Evolutionary conservation across 805 yeast genomes (phyloP), one percentile per base, ranked within the genome.

Genomic region (Clavispora fructus): DNA sequence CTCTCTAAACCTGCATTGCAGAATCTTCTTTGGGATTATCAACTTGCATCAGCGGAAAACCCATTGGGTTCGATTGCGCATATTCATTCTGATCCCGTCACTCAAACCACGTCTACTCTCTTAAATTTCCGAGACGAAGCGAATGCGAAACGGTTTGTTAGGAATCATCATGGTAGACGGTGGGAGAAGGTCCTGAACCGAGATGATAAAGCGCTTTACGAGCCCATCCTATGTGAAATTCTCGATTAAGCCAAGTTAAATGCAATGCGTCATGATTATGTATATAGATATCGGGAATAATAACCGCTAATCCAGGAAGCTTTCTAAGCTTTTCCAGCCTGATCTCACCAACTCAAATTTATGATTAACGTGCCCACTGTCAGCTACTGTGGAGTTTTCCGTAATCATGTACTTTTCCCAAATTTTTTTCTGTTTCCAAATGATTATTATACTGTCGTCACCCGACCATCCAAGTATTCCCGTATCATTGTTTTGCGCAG

Each of bases 331-430:
- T 52, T 86, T 71, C 94, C 94, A 87, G 8, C 88, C 85, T 51
- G 81, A 87, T 42, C 87, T 68, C 1, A 81, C 73, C 14, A 87
- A 61, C 52, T 78, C 84, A 78, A 46, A 47, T 19, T 42, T 42
- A 11, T 19, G 35, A 6, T 16, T n/a, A 11, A 35, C 2, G 17
- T 26, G 13, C 14, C 38, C 27, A 9, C 29, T 17, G 12, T 38
- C 41, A 14, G 25, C 17, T 6, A 9, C 13, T 6, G 42, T 4
- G 23, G 30, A 28, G 11, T 41, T 32, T 54, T 83, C 89, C 12
- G 79, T 71, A 32, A 92, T 80, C 12, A 74, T 80, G 62, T 86
- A 92, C 61, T 86, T 88, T 60, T 92, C 97, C 96, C 97, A 88
- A 27, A 82, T 81, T 5, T 84, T 83, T 50, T 80, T 74, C 37